Base-by-base conservation (phyloP, 352 stramenopile genomes). In the Poterioochromonas sp. region DNA sequence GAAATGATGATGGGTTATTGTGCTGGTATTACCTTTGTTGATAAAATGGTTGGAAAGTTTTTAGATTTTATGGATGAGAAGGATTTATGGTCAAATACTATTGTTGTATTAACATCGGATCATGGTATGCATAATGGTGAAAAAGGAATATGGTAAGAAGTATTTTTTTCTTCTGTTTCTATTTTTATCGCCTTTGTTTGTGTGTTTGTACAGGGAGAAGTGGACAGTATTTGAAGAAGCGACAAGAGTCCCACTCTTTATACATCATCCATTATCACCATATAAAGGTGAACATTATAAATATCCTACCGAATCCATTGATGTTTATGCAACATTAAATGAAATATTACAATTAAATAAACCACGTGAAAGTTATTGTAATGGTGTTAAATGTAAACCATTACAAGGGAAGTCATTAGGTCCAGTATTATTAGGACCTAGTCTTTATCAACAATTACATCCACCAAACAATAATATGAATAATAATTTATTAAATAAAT, bases 121-220 rank as follows among this genome's bases (percentile, higher is more conserved):
- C 69, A 76, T 76, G 69, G 69, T 49, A 76, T 76, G 47, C 69
- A 76, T 47, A 76, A 76, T 47, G 69, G 65, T 26, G 65, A 74
- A 54, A 74, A 74, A 39, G 43, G 43, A 37, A 74, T 74, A 26
- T 74, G 65, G 65, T 53, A 54, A 5, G 43, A 68, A 15, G 15
- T 15, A 26, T 26, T 26, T 26, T 26, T 71, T 12, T 71, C 41
- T 44, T 41, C 2, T 12, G 34, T 47, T 41, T 44, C 32, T n/a
- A 71, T 22, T 71, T 47, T 41, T 12, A 32, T 71, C 32, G 32
- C 32, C 32, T 71, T 29, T 26, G 1, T 74, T 26, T 74, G 29
- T 64, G 29, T 29, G 29, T 18, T 43, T 51, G 20, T 3, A 3
- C n/a, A 73, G 63, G 63, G 63, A 73, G 63, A 76, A 76, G 32